Base-by-base conservation (phyloP, 140 eudicot genomes). In the Flaveria floridana region DNA sequence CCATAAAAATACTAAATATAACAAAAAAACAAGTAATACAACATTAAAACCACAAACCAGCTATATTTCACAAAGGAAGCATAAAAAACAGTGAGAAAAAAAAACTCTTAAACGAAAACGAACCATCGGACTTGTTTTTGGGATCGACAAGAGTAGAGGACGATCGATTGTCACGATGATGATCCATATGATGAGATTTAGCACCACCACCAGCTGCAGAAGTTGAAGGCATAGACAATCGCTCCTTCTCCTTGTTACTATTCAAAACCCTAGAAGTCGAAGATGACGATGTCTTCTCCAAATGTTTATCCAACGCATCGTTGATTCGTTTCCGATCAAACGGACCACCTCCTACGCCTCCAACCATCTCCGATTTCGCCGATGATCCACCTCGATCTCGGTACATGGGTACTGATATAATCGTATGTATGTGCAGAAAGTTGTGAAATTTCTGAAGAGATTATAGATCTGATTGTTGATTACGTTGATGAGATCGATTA, bases 51-150 rank as follows among this genome's bases (percentile, higher is more conserved):
- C 52, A 39, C 25, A 66, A 66, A 37, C 2, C 28, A 7, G 41
- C 7, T 2, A 65, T 4, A 65, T 61, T 25, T 25, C 67, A 26
- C 19, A 61, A 1, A 26, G 6, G 7, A 13, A 30, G n/a, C 42
- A 61, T 3, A 3, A 12, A 26, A 62, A 62, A 62, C 59, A 23
- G 42, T 14, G 12, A 18, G 19, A 67, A 41, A 3, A 41, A 41
- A 41, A 37, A 66, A 41, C 20, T 65, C 16, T 25, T 2, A 65
- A 73, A 44, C 19, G 21, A 53, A n/a, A 71, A 53, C 74, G 11
- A 75, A 86, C 91, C 96, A 65, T 87, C 91, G 30, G 94, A 88
- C 77, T 86, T 87, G 79, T 73, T 84, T 73, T 88, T 85, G 73
- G 83, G 37, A 50, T 76, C 68, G 47, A 83, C 73, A 28, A 47